Conservation (phyloP, 2,329 filamentous ascomycete genomes). For the Monilinia fructigena region DNA sequence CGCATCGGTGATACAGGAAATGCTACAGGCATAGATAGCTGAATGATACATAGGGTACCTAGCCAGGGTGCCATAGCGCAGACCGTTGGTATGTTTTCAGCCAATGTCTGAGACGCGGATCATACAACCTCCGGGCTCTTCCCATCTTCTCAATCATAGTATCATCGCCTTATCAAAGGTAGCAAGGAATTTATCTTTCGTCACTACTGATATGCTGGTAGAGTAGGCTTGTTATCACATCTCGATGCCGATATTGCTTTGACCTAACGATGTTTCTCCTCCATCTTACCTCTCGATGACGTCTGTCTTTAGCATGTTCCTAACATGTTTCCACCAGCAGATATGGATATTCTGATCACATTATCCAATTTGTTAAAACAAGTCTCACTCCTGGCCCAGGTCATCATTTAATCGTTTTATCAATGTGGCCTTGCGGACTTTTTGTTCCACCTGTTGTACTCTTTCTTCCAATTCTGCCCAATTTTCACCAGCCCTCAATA, state of each 20-base stretch:
- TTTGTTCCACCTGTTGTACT: slow-evolving; percentile 37
- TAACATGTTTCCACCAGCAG: background rate
- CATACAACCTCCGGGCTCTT: slow-evolving; percentile 5
- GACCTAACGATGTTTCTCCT: background rate
- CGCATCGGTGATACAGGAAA: background rate
- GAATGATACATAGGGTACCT: background rate
- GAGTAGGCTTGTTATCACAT: background rate
- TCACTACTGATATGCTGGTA: background rate
- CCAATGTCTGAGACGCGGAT: slow-evolving; percentile 21
- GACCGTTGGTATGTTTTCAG: background rate
- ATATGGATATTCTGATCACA: background rate
- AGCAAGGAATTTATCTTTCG: background rate
- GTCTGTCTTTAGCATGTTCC: background rate
- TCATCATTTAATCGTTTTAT: slow-evolving; percentile 31
- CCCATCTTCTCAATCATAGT: background rate
- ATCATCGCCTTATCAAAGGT: background rate
- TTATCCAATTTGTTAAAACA: slow-evolving; percentile 30
- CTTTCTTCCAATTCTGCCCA: slow-evolving; percentile 40
- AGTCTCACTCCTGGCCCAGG: slow-evolving; percentile 26
- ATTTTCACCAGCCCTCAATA: slow-evolving; percentile 37
- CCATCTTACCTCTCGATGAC: slow-evolving; percentile 10
- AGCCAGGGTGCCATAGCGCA: slow-evolving; percentile 2
- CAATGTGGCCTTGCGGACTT: slow-evolving; percentile 30
- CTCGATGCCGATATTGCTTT: slow-evolving; percentile 5
- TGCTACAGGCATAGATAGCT: background rate